Evolutionary conservation across 192 early-diverging fungal species (phyloP), one percentile per base, ranked within the genome.

Genomic region (Coemansia reversa): DNA sequence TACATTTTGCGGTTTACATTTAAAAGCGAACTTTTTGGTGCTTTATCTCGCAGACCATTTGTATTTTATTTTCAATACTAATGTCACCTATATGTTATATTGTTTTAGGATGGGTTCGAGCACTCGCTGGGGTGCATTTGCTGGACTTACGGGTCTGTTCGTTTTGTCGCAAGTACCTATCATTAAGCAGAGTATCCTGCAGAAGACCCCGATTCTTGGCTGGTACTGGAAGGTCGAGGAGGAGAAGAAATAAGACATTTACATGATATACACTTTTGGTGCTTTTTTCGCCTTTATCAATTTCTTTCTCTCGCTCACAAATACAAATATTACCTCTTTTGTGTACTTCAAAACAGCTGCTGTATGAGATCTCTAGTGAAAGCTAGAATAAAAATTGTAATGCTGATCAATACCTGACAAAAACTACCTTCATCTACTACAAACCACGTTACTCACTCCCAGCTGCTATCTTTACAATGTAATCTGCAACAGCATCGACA

Each of bases 211-310:
- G 28, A 6, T 68, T 25, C 53, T 80, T n/a, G 77, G 77, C 20
- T 80, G 77, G 77, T 80, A 80, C 77, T 80, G 77, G 77, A 80
- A 80, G 62, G 77, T 80, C 55, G 77, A 80, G 30, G 76, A 79
- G 62, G 42, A 42, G 29, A 28, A 60, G 9, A 73, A 73, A 51
- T 67, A 78, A 50, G 35, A 3, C 9, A 39, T 4, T 39, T 9
- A 12, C 9, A 11, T 11, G 35, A 7, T 39, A 39, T 9, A 39
- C 35, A 39, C 30, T 32, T 3, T 9, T 39, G 35, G 7, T 39
- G 35, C 35, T 39, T 39, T 39, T 11, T 39, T 39, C 35, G 9
- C 9, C 35, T 9, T 39, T 39, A 39, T 39, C 35, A 39, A 39
- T n/a, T 11, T 11, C 35, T 9, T 39, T 39, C 35, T 39, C 12